Conservation (phyloP, 1,284 basidiomycete genomes). For the Leccinum pachyderme region DNA sequence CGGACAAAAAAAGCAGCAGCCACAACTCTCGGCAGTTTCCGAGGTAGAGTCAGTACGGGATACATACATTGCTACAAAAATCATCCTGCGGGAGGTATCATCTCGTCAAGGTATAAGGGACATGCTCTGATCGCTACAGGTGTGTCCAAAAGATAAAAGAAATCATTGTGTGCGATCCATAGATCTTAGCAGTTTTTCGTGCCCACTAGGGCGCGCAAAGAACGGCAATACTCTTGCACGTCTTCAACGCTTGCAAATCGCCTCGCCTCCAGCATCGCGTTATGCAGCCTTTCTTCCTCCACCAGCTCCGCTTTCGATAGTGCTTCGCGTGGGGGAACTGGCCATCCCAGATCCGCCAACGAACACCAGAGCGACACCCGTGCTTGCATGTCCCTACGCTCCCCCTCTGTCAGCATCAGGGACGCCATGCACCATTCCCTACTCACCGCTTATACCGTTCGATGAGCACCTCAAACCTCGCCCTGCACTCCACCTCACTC, state of each 20-base stretch:
- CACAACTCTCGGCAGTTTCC: slow-evolving; percentile 25
- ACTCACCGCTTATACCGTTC: slow-evolving; percentile 61
- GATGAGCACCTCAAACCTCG: slow-evolving; percentile 62
- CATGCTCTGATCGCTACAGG: background rate
- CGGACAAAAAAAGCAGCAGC: slow-evolving; percentile 26
- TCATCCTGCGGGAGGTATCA: slow-evolving; percentile 22
- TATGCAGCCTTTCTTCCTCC: slow-evolving; percentile 63
- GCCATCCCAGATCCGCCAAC: slow-evolving; percentile 58
- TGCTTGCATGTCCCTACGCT: slow-evolving; percentile 62
- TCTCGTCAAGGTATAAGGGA: slow-evolving; percentile 24
- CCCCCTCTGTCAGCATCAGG: slow-evolving; percentile 2
- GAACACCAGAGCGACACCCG: slow-evolving; percentile 69
- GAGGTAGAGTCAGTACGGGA: slow-evolving; percentile 12
- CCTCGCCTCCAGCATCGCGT: slow-evolving; percentile 63
- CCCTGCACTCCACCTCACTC: slow-evolving; percentile 49
- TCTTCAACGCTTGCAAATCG: slow-evolving; percentile 54
- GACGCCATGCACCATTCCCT: background rate
- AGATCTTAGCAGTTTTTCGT: slow-evolving; percentile 42
- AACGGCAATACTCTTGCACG: slow-evolving; percentile 53
- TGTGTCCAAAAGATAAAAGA: background rate
- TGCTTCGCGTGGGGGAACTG: slow-evolving; percentile 57
- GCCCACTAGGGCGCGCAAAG: slow-evolving; percentile 60
- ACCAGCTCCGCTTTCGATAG: slow-evolving; percentile 65
- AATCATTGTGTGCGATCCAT: background rate
- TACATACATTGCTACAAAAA: slow-evolving; percentile 28